Conservation (phyloP, 2,329 filamentous ascomycete genomes). For the Paracoccidioides lutzii region DNA sequence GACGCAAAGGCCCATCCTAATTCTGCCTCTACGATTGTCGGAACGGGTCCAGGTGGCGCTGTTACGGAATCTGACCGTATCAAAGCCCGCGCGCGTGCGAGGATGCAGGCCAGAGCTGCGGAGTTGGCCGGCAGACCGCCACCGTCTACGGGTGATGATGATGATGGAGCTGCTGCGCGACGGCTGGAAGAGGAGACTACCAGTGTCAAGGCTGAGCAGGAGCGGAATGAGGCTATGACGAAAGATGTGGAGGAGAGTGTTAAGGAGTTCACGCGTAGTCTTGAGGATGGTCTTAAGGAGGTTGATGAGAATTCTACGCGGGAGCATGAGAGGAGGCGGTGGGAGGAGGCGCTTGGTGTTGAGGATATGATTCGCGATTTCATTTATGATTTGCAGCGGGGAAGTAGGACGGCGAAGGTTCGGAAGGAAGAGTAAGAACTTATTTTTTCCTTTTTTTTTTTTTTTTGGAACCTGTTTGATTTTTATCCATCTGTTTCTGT, state of each 20-base stretch:
- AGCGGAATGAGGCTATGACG: conserved; percentile 94
- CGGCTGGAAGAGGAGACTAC: conserved; percentile 80
- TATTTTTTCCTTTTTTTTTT: conserved; percentile 3
- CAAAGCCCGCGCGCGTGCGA: conserved; percentile 88
- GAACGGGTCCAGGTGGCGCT: conserved; percentile 78
- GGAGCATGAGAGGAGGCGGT: conserved; percentile 82
- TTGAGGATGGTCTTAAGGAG: conserved; percentile 81
- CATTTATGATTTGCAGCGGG: conserved; percentile 88
- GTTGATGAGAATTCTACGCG: conserved; percentile 59
- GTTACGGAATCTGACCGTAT: conserved; percentile 89
- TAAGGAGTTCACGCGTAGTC: conserved; percentile 66
- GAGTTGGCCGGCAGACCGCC: conserved; percentile 77
- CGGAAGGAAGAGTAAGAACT: conserved; percentile 45
- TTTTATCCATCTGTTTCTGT: not conserved
- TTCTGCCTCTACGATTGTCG: conserved; percentile 68
- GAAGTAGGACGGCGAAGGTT: conserved; percentile 62
- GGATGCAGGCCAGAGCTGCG: conserved; percentile 97
- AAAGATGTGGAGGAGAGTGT: conserved; percentile 94
- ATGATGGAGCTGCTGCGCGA: conserved; percentile 65
- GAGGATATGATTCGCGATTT: conserved; percentile 96
- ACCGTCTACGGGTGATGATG: conserved; percentile 53
- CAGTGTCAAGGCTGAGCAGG: conserved; percentile 68
- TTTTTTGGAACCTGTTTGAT: conserved; percentile 1
- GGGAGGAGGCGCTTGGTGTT: conserved; percentile 91
- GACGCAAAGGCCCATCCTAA: conserved; percentile 86